Evolutionary conservation across 2,329 filamentous ascomycete species (phyloP), one percentile per base, ranked within the genome.

Genomic region (Remersonia thermophila): DNA sequence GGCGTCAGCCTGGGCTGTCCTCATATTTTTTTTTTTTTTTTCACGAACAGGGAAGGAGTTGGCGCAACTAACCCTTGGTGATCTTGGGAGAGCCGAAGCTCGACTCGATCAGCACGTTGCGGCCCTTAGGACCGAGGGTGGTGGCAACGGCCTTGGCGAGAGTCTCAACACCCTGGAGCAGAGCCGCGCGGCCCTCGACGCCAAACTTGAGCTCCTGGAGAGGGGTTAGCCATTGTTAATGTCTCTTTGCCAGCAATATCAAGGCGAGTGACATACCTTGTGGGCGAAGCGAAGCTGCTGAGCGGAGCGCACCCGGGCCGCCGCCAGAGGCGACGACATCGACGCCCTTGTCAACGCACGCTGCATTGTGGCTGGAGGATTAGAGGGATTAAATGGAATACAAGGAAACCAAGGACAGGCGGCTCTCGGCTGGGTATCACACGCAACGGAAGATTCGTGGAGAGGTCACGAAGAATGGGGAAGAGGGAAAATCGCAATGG

Each of bases 21-120:
- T n/a, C 20, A 10, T n/a, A 10, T 25, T 2, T 7, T 7, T 14
- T 17, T 9, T 15, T 9, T 15, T 27, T 3, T 15, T 25, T 16
- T 18, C 36, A 39, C 5, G 13, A 28, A 28, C 5, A n/a, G 27
- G 11, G 14, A 45, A 41, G 26, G 28, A 15, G 6, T 7, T 37
- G 11, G 46, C 38, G 29, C 25, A 23, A 23, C 20, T 23, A 5
- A 94, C 89, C 89, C 73, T 98, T 98, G 55, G 91, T 98, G 65
- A 98, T 98, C 77, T 98, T 98, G 55, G 91, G 91, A 32, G 91
- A 94, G 62, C 91, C 91, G 57, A 94, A 98, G 71, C 84, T 85
- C 46, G 89, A 95, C 72, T 98, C 91, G 52, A 98, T 98, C 57
- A 98, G 64, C 50, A 98, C 91, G 67, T 96, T 98, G 60, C 91